Evolutionary conservation across 495 filamentous ascomycete genomes (phyloP), one percentile per base, ranked within the genome.

Genomic region (Penicillium lagena): DNA sequence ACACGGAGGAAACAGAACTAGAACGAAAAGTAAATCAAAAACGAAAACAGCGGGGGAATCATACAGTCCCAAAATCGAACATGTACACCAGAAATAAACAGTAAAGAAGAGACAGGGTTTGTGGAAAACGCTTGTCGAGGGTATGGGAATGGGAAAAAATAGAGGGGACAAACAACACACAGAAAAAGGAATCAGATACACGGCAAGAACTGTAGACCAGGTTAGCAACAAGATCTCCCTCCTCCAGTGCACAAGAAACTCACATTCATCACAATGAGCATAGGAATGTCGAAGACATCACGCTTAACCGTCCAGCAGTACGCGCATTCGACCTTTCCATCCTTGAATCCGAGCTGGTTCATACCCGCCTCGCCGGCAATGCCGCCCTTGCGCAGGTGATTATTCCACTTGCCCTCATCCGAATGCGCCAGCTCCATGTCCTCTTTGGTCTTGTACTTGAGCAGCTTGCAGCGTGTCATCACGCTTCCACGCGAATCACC

Each of bases 281-380:
- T 96, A 27, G 93, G 93, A 63, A 98, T 96, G 64, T 96, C 93
- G 69, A 97, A 98, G 37, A 93, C 87, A 64, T 98, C 93, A 47
- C 93, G 75, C 73, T 90, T 93, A 45, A 97, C 89, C 49, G 87
- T 89, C 91, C 93, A 98, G 70, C 86, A 91, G 67, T 90, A 94
- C 54, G 82, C 88, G 71, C 90, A 96, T 58, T 95, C 87, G 39
- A 97, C 83, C 65, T 89, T 91, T 47, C 91, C 93, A 49, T 95
- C 89, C 59, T 81, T 85, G 61, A 85, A 83, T 1, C 89, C 82
- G 36, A 89, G 72, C 33, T 80, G 78, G 40, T 75, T 72, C 65
- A 93, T 86, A 1, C 80, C 87, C 49, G 83, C 80, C 60, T 94
- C 83, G 35, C 83, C 83, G 43, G 84, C 81, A 54, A 91, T 87